Percentiles rank a stretch among this genome's conserved stretches.
Evolutionary conservation across 768 basidiomycete genomes (phyloP).

Genomic region (Russula lepida): DNA sequence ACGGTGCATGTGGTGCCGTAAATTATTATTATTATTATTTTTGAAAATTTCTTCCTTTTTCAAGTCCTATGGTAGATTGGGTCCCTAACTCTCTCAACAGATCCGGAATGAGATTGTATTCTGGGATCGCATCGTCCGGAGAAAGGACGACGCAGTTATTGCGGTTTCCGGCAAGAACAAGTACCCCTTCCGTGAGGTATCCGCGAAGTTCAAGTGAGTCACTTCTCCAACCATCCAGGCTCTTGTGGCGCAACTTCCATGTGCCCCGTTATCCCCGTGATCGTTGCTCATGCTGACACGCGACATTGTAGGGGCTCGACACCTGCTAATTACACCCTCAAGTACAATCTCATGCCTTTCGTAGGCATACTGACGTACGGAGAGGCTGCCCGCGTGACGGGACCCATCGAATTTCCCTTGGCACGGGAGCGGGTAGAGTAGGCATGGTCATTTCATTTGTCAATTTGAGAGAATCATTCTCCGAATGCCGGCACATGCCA

Average conservation of each 20-base stretch:
- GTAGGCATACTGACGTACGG: slow-evolving; percentile 76
- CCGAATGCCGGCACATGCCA: not conserved
- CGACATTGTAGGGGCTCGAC: slow-evolving; percentile 45
- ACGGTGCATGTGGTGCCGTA: not conserved
- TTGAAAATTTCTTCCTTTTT: not conserved
- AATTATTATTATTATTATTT: not conserved
- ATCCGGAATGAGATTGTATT: slow-evolving; percentile 72
- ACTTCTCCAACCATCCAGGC: not conserved
- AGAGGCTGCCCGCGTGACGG: slow-evolving; percentile 46
- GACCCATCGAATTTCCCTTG: slow-evolving; percentile 31
- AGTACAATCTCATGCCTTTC: slow-evolving; percentile 88
- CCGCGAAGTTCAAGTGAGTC: slow-evolving; percentile 65
- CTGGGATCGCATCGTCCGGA: slow-evolving; percentile 88
- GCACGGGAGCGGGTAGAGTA: slow-evolving; percentile 20
- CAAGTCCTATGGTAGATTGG: not conserved
- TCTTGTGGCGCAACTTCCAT: not conserved
- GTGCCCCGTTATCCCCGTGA: slow-evolving; percentile 6
- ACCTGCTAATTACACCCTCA: slow-evolving; percentile 62
- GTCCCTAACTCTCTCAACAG: slow-evolving; percentile 29
- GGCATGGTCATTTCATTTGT: not conserved
- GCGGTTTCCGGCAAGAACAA: slow-evolving; percentile 67
- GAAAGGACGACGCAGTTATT: slow-evolving; percentile 65
- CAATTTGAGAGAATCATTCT: not conserved
- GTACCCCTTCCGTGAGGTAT: slow-evolving; percentile 73
- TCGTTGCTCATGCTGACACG: slow-evolving; percentile 17